Conservation (phyloP, 2,329 filamentous ascomycete genomes). For the Penicillium sp. region DNA sequence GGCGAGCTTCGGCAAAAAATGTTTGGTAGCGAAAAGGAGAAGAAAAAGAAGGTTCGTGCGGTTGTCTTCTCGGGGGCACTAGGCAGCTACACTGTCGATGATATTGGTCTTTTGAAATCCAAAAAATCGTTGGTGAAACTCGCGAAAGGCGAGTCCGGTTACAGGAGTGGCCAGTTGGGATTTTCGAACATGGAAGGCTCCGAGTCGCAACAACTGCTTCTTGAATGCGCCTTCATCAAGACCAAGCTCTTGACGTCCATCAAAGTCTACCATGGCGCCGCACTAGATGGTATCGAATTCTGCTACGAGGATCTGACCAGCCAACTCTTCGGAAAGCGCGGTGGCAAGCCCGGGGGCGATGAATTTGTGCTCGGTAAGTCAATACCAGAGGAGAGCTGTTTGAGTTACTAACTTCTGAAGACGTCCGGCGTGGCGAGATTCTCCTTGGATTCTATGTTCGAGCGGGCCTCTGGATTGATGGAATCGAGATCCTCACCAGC, state of each 20-base stretch:
- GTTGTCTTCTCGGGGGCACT: slow-evolving; percentile 71
- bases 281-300: slow-evolving; percentile 84
- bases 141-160: slow-evolving; percentile 67
- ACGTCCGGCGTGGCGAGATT: slow-evolving; percentile 77
- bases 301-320: slow-evolving; percentile 79
- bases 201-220: slow-evolving; percentile 64
- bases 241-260: slow-evolving; percentile 70
- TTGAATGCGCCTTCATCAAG: slow-evolving; percentile 61
- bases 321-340: slow-evolving; percentile 79
- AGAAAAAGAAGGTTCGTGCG: slow-evolving; percentile 60
- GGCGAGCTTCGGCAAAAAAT: slow-evolving; percentile 64
- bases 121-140: slow-evolving; percentile 70
- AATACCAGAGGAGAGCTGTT: slow-evolving; percentile 27
- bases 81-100: slow-evolving; percentile 67
- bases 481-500: slow-evolving; percentile 82
- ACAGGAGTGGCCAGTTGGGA: slow-evolving; percentile 68
- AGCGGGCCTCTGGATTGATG: slow-evolving; percentile 76
- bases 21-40: slow-evolving; percentile 62
- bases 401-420: slow-evolving; percentile 40
- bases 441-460: slow-evolving; percentile 80
- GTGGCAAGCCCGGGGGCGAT: slow-evolving; percentile 63
- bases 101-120: slow-evolving; percentile 64
- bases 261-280: slow-evolving; percentile 68
- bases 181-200: slow-evolving; percentile 65
- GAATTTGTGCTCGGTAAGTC: slow-evolving; percentile 66